Conservation (phyloP, 306 rosid species). For the Begonia fuchsioides region DNA sequence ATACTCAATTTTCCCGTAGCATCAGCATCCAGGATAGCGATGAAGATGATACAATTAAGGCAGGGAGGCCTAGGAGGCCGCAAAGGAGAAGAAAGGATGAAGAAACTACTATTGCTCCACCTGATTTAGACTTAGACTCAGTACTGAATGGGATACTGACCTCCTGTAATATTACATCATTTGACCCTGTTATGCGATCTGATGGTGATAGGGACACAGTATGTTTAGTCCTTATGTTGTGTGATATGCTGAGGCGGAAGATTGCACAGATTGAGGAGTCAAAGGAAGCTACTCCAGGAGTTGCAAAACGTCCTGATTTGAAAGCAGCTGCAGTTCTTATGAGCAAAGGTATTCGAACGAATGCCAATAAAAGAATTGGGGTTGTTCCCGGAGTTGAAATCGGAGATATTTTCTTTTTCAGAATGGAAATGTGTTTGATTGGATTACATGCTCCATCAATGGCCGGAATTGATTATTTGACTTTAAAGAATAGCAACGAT, state of each 20-base stretch:
- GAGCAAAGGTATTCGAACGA: constrained; percentile 70
- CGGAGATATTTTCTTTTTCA: constrained; percentile 80
- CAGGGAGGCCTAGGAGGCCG: constrained; percentile 13
- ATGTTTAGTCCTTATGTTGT: constrained; percentile 29
- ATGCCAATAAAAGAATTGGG: constrained; percentile 51
- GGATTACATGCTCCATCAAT: constrained; percentile 80
- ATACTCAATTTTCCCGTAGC: constrained; percentile 2
- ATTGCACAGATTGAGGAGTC: constrained; percentile 56
- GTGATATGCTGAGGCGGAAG: constrained; percentile 53
- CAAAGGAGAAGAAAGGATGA: constrained; percentile 23
- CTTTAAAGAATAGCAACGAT: constrained; percentile 40
- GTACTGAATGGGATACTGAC: constrained; percentile 33
- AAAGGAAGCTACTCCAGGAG: constrained; percentile 34
- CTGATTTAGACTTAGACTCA: constrained; percentile 37
- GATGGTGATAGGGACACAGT: constrained; percentile 43
- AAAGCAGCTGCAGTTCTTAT: constrained; percentile 54
- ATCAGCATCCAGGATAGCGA: constrained; percentile 16
- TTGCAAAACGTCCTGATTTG: constrained; percentile 61
- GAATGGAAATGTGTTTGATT: constrained; percentile 71
- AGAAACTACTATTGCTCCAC: constrained; percentile 13
- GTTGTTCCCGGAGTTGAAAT: constrained; percentile 66
- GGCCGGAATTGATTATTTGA: constrained; percentile 88
- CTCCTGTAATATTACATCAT: constrained; percentile 22
- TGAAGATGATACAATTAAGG: constrained; percentile 24
- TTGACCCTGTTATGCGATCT: constrained; percentile 20